A percentile compares a stretch with the other conserved stretches of the same genome.
These are phyloP conservation scores for Backusella sp. DNA, from an alignment of 192 early-diverging fungal genomes.

Conservation along the genomic window DNA sequence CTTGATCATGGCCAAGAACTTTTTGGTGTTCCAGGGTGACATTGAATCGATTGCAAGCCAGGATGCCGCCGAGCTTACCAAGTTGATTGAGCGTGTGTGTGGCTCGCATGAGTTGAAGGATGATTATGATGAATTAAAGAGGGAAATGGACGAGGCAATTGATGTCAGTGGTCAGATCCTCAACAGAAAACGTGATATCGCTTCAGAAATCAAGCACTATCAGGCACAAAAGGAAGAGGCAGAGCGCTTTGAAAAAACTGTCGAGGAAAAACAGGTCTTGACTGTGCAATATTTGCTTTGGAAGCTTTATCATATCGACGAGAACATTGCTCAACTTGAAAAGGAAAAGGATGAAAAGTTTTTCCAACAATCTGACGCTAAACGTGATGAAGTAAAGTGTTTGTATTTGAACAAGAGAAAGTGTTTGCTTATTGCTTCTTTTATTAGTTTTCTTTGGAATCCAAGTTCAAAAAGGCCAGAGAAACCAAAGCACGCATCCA, in stretches of 20 bases:
- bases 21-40: constrained; percentile 99
- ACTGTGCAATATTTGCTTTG: constrained; percentile 76
- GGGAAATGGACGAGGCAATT: constrained; percentile 78
- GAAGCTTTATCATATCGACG: constrained; percentile 89
- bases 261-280: constrained; percentile 55
- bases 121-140: constrained; percentile 87
- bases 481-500: constrained; percentile 73
- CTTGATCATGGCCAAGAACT: constrained; percentile 93
- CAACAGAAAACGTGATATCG: constrained; percentile 88
- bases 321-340: constrained; percentile 58
- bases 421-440: neutral
- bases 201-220: constrained; percentile 90
- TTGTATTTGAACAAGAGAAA: neutral
- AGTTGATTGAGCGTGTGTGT: constrained; percentile 94
- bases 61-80: constrained; percentile 89
- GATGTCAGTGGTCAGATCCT: constrained; percentile 89
- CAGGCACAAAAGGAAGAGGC: constrained; percentile 91
- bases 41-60: constrained; percentile 97
- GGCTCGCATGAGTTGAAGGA: constrained; percentile 88
- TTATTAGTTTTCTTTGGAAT: constrained; percentile 44
- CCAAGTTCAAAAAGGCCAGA: constrained; percentile 61
- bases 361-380: neutral
- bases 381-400: neutral
- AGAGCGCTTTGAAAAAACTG: constrained; percentile 72
- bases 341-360: constrained; percentile 47